These are phyloP conservation scores for Spathaspora girioi DNA, from an alignment of 805 yeast species.

Conservation along the genomic window DNA sequence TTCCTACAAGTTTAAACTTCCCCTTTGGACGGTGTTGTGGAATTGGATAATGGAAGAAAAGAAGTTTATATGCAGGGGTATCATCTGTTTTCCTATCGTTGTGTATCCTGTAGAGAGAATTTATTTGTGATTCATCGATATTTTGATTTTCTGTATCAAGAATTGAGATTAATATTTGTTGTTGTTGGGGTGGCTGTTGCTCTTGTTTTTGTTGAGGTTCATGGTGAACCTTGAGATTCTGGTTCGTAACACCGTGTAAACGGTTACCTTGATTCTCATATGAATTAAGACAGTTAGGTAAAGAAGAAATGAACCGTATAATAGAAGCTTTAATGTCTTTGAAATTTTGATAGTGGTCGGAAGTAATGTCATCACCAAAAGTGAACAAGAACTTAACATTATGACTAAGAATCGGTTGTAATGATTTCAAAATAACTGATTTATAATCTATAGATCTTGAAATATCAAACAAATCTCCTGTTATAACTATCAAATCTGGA, in stretches of 20 bases:
- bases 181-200: too few relatives aligned
- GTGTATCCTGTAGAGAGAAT: conserved; percentile 27
- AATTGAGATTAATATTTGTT: conserved; percentile 27
- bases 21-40: conserved; percentile 42
- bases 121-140: conserved; percentile 31
- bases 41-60: conserved; percentile 39
- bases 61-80: conserved; percentile 19
- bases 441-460: conserved; percentile 21
- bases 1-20: conserved; percentile 34
- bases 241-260: conserved; percentile 36
- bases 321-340: conserved; percentile 9
- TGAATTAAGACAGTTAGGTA: conserved; percentile 35
- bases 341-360: background rate
- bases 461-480: conserved; percentile 38
- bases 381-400: conserved; percentile 32
- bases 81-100: background rate
- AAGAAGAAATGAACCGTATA: conserved; percentile 24
- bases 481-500: conserved; percentile 34
- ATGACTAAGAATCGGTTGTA: conserved; percentile 28
- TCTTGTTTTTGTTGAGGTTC: conserved; percentile 24
- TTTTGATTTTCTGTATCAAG: conserved; percentile 29
- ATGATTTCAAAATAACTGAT: conserved; percentile 26
- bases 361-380: conserved; percentile 33
- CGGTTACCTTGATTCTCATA: conserved; percentile 7
- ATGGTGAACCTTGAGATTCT: conserved; percentile 22